Base-by-base conservation (phyloP, 208 protist genomes). In the Acanthamoeba polyphaga region DNA sequence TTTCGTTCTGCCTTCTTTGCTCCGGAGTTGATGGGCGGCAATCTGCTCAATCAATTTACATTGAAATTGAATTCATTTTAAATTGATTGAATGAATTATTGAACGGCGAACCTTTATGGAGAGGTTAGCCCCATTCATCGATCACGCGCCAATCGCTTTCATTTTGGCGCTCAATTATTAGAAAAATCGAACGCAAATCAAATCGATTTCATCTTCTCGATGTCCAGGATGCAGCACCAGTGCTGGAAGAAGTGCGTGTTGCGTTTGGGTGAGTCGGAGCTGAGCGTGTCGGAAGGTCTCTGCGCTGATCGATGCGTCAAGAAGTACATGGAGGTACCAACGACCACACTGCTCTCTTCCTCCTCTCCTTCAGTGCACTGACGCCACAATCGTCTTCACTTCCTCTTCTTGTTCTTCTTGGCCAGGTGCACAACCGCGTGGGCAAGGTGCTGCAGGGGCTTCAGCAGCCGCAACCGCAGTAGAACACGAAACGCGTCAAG, bases 371-470 rank as follows among this genome's bases (percentile, higher is more conserved):
- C 60, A 8, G 60, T 58, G 53, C 53, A 58, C 12, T 58, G 17
- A 58, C 15, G 2, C 53, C 12, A 12, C 53, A 58, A 55, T 10
- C 15, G 15, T 58, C 53, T 12, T 58, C 53, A 15, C 27, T 66
- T 19, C 58, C 10, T 62, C 9, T 15, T 62, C 58, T 0, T 2
- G 1, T 62, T 62, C 58, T 22, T 68, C 62, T 68, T 68, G 62
- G 27, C 8, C 38, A 85, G 76, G 76, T 85, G 76, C 76, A 85
- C n/a, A 58, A 85, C 29, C 76, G 76, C 7, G 76, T 85, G 49
- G 46, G 76, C 76, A 85, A 85, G 76, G 76, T 85, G 76, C 49
- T 85, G 76, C 76, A 85, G 49, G 76, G 76, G 5, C 76, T 85
- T 3, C 76, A 85, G 46, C 76, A 85, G 49, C 76, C 53, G 49